phyloP scores from a whole-genome alignment of 805 yeast species.

The Wickerhamomyces silvicola region DNA sequence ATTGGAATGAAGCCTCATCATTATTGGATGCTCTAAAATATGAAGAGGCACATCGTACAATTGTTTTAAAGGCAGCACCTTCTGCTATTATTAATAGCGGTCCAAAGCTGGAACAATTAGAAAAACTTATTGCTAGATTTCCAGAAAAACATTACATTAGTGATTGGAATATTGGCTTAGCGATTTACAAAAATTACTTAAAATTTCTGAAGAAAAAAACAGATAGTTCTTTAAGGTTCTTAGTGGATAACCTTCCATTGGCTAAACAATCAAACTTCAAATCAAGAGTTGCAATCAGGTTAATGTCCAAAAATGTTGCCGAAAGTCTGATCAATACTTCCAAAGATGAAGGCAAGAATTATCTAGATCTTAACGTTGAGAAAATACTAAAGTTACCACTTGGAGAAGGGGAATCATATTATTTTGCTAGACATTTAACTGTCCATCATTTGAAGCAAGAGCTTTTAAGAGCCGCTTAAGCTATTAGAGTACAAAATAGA shows the following conservation, averaged over 20 bases:
- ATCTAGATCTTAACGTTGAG: slow-evolving; percentile 21
- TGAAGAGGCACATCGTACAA: slow-evolving; percentile 56
- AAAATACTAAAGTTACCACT: slow-evolving; percentile 33
- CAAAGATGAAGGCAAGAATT: slow-evolving; percentile 9
- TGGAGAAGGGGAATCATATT: slow-evolving; percentile 40
- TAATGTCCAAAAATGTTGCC: slow-evolving; percentile 45
- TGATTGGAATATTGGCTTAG: slow-evolving; percentile 53
- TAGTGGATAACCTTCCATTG: slow-evolving; percentile 41
- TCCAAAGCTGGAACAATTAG: slow-evolving; percentile 23
- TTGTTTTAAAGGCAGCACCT: slow-evolving; percentile 66
- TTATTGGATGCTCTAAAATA: slow-evolving; percentile 54
- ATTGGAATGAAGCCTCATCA: slow-evolving; percentile 53
- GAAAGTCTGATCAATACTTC: slow-evolving; percentile 9
- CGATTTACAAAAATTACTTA: slow-evolving; percentile 47
- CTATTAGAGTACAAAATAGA: no score
- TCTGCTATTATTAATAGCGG: slow-evolving; percentile 49
- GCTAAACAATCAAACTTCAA: slow-evolving; percentile 30
- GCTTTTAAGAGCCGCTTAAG: neutral
- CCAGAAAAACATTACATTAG: slow-evolving; percentile 37
- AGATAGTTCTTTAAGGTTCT: slow-evolving; percentile 27
- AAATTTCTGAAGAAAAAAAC: slow-evolving; percentile 23
- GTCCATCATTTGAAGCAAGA: neutral
- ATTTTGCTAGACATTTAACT: slow-evolving; percentile 12
- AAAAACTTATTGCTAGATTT: slow-evolving; percentile 33
- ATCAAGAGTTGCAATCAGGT: slow-evolving; percentile 42